Base-by-base conservation (phyloP, 2,329 filamentous ascomycete genomes). In the Sodiomyces alkalinus region DNA sequence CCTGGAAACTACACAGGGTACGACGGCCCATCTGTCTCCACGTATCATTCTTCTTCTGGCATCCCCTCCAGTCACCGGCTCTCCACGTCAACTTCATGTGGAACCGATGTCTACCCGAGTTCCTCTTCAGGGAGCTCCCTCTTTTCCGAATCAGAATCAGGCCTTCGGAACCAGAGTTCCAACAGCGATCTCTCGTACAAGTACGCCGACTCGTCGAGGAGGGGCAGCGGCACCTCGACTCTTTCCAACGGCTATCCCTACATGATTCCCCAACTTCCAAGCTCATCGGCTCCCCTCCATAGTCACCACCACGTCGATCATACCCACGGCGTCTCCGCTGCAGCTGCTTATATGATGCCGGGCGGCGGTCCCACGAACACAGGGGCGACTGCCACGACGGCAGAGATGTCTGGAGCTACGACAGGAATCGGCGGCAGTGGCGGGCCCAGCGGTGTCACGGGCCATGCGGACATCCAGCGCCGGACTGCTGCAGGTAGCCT, bases 171-270 rank as follows among this genome's bases (percentile, higher is more conserved):
- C 7, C 35, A 32, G 9, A 26, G 27, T n/a, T 36, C 37, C 25
- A 19, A 19, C 7, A 28, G 28, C 8, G 37, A 39, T 6, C 10
- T 36, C 11, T 31, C 29, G n/a, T 39, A 39, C 19, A 31, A 36
- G 14, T 39, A 39, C 30, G 30, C 26, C 14, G 33, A 37, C n/a
- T 14, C 19, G 7, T 15, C 24, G 11, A 29, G 33, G 11, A 33
- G 33, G 13, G 22, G 32, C n/a, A 30, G 32, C 29, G 32, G 29
- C 18, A 27, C 26, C 27, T 28, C 33, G 9, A 30, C 29, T 11
- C 22, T 37, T 1, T 24, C 34, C 9, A 37, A 37, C 15, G 34
- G 34, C 0, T 33, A 37, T 26, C 22, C 26, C 18, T 37, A 37
- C 26, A 37, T 30, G 19, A 30, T 33, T 7, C 34, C 13, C 20